Percentiles rank a stretch among this genome's conserved stretches.
phyloP scores from a whole-genome alignment of 176 grass and related monocot genomes.

The Phyllostachys edulis region DNA sequence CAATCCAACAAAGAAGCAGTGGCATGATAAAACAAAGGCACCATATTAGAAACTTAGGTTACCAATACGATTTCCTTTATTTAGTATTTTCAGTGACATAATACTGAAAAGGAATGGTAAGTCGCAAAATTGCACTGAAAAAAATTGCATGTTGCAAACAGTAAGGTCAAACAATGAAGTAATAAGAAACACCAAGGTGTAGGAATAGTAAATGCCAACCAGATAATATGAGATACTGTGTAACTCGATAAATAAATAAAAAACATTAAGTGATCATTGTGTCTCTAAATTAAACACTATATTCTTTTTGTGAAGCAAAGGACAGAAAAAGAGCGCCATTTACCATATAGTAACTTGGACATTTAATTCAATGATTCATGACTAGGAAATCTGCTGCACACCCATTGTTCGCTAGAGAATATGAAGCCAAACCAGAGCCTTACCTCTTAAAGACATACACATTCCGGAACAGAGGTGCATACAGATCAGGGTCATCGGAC shows the following conservation, averaged over 20 bases:
- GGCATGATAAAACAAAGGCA: not conserved
- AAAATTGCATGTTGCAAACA: not conserved
- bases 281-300: not conserved
- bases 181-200: not conserved
- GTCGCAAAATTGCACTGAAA: not conserved
- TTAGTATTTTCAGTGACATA: not conserved
- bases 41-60: not conserved
- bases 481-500: conserved; percentile 57
- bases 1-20: not conserved
- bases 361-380: not conserved
- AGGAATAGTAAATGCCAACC: not conserved
- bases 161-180: not conserved
- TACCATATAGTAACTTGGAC: not conserved
- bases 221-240: not conserved
- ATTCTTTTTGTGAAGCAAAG: not conserved
- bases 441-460: conserved; percentile 76
- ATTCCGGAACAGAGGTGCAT: conserved; percentile 63
- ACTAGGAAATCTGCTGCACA: not conserved
- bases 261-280: not conserved
- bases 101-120: not conserved
- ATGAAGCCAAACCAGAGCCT: not conserved
- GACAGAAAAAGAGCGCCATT: not conserved
- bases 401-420: not conserved
- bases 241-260: not conserved
- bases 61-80: not conserved